These are phyloP conservation scores for Scleroderma citrinum DNA, from an alignment of 768 basidiomycete species.

Conservation along the genomic window DNA sequence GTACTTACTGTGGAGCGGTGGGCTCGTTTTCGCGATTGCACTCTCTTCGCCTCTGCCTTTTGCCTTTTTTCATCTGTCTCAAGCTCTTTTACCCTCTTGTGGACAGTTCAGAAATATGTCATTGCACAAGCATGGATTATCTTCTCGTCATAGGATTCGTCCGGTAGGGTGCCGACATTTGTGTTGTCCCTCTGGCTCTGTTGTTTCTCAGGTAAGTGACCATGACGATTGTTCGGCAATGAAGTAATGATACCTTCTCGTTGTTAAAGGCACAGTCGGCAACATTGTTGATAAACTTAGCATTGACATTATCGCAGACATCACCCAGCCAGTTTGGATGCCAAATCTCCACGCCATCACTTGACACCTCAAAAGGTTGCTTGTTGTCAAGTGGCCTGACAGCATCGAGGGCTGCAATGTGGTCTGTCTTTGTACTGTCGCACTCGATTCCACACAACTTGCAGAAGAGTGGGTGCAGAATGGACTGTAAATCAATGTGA, in stretches of 20 bases:
- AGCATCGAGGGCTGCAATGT: neutral
- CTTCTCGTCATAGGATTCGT: neutral
- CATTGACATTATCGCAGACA: neutral
- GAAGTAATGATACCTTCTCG: neutral
- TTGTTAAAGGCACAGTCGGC: neutral
- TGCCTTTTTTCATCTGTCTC: neutral
- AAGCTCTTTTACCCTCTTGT: neutral
- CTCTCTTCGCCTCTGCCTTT: neutral
- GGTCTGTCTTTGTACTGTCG: neutral
- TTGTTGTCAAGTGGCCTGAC: neutral
- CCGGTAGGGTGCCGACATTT: neutral
- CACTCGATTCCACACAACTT: neutral
- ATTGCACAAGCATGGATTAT: neutral
- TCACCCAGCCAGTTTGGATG: neutral
- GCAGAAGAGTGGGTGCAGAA: neutral
- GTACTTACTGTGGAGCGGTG: neutral
- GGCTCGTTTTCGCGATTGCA: neutral
- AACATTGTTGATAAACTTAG: neutral
- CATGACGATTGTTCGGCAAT: too few species aligned
- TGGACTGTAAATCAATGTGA: neutral
- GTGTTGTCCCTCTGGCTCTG: neutral
- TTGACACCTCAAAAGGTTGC: neutral
- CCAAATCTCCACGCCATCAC: neutral
- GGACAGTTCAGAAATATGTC: neutral
- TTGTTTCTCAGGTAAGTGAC: neutral